Evolutionary conservation across 1,139 yeast species (phyloP), one percentile per base, ranked within the genome.

Genomic region (Arxiozyma bovina): DNA sequence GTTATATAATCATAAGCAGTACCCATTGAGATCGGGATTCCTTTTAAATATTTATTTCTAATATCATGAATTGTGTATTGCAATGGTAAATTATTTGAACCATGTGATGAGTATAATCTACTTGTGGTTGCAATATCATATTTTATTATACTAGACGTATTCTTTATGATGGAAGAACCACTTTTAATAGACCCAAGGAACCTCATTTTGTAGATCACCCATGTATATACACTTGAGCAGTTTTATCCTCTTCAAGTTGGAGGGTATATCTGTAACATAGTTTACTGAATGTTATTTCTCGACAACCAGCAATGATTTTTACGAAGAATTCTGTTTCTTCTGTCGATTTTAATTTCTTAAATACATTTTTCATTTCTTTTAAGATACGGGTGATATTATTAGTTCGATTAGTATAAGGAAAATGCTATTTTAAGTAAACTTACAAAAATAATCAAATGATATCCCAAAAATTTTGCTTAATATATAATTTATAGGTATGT

Each of bases 1-100:
- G 96, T 84, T 38, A 91, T 81, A 65, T 76, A 86, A 66, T 93
- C 99, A 69, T 91, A 90, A 0, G 96, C 95, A 0, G 99, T 93
- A 23, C 90, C 74, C 70, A 86, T 81, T 0, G 91, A 73, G 25
- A 91, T 80, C 6, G 70, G 70, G 8, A 44, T 51, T 11, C 60
- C 56, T 12, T 54, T 48, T 12, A 34, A 20, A 43, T 64, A 61
- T 47, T 64, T 63, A 21, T 54, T 54, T 20, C 55, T 54, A 3
- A 68, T 54, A 47, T 63, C 68, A 9, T 54, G 57, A 22, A 67
- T 60, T 1, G 69, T 63, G 45, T 46, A 25, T 48, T 41, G 48
- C 22, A 23, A 9, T 15, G 48, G 20, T 22, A 25, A 11, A 18
- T 40, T 38, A 7, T 34, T 41, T 40, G 45, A 44, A 7, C 42